Percentiles rank a stretch among this genome's conserved stretches.
Evolutionary conservation across 2,329 filamentous ascomycete genomes (phyloP).

Genomic region (Pestalotiopsis sp.): DNA sequence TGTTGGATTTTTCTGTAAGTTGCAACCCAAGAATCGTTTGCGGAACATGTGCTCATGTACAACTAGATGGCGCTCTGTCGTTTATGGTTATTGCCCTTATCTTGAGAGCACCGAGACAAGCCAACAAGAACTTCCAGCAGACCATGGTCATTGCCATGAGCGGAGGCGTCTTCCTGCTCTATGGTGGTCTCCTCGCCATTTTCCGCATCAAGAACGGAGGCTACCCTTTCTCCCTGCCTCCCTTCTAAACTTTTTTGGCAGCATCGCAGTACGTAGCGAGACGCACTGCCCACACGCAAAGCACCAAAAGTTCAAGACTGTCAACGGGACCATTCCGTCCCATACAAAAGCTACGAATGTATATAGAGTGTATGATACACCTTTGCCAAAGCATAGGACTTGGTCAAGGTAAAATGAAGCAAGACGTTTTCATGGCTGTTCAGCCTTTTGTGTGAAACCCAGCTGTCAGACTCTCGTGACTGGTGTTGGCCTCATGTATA

Average conservation of each 20-base stretch:
- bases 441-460: too few relatives aligned
- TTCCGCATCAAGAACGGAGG: slow-evolving; percentile 94
- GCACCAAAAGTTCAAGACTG: neutral
- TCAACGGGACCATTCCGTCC: neutral
- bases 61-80: slow-evolving; percentile 66
- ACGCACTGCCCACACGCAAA: neutral
- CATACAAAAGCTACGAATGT: neutral
- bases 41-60: slow-evolving; percentile 22
- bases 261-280: neutral
- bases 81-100: slow-evolving; percentile 91
- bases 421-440: neutral
- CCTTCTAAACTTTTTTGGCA: slow-evolving; percentile 59
- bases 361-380: slow-evolving; percentile 3
- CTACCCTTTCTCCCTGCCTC: slow-evolving; percentile 92
- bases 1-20: slow-evolving; percentile 88
- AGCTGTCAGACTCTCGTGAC: neutral
- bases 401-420: neutral
- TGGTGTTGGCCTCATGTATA: too few relatives aligned
- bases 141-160: slow-evolving; percentile 80
- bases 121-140: slow-evolving; percentile 75
- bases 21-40: slow-evolving; percentile 6
- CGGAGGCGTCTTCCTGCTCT: slow-evolving; percentile 74
- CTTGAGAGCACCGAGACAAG: slow-evolving; percentile 87
- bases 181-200: slow-evolving; percentile 91
- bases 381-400: neutral